Evolutionary conservation across 306 rosid species (phyloP), one percentile per base, ranked within the genome.

Genomic region (Dryas drummondii): DNA sequence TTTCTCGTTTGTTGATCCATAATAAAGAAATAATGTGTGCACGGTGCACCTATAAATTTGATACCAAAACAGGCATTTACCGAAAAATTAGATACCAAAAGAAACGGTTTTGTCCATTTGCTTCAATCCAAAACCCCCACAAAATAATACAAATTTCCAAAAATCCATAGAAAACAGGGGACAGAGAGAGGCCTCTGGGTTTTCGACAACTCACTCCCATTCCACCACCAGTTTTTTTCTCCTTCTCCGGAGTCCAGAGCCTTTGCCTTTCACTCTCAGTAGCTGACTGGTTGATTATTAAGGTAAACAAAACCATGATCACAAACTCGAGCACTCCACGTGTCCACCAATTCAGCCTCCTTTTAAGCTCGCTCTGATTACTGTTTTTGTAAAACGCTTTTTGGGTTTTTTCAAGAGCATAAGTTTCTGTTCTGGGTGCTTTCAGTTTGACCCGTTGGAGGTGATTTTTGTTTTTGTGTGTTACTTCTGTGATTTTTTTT

Each of bases 221-320:
- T 57, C 32, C 32, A 72, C 76, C 67, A 45, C 76, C 56, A 58
- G 9, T 22, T 45, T 49, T 15, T 26, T 62, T 13, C 67, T 57
- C 76, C 61, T 32, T 56, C 48, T 45, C 53, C 47, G 53, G 40
- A 60, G 17, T 48, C 76, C 49, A 59, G 57, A 72, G 58, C 76
- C 57, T 72, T 72, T 58, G 46, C 1, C 17, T 59, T 16, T 59
- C 68, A 15, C 76, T 47, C 32, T 72, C 57, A 46, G 17, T 37
- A 2, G 47, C 48, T 72, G 45, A 58, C 49, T 27, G 68, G 47
- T 46, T 48, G 46, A 4, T 41, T 26, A 41, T 26, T 7, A 63
- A 72, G 76, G 76, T 72, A 47, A 46, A 17, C 55, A 44, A n/a
- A 41, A 16, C 64, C 41, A 12, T 16, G n/a, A 66, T 10, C 46